Base-by-base conservation (phyloP, 495 filamentous ascomycete species). In the Daldinia caldariorum region DNA sequence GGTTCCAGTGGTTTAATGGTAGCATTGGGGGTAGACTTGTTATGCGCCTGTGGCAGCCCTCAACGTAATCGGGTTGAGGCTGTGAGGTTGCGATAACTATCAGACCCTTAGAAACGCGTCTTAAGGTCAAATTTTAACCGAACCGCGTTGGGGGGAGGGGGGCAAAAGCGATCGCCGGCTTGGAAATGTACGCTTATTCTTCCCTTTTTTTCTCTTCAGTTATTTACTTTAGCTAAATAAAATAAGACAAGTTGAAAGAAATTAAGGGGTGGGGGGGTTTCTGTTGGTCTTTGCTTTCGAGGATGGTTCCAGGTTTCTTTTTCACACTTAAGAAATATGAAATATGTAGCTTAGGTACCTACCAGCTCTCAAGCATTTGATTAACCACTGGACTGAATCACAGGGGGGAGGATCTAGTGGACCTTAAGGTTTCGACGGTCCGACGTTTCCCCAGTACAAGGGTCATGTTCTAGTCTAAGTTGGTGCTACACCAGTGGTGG, bases 371-470 rank as follows among this genome's bases (percentile, higher is more conserved):
- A n/a, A 13, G 60, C 60, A 61, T 61, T 63, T 59, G 59, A 64
- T 67, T 64, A 67, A 67, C 61, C 38, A 45, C 43, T 49, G 57
- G 45, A 47, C 63, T 72, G 39, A 38, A 45, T 37, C 54, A 50
- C 61, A 32, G 61, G 49, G 61, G 61, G 49, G 38, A 58, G 9
- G 6, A n/a, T 72, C 62, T 68, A 64, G 70, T 67, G 70, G 70
- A 58, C 59, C 61, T 51, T 59, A 13, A 57, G 56, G 51, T 38
- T 6, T 55, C 14, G 29, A 43, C 72, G 74, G 72, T 72, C 74
- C 74, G 74, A 74, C 68, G 56, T 76, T 76, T 76, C 66, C 66
- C 72, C 73, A 68, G 59, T 29, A 59, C 63, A 67, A 51, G 65
- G 58, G 51, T n/a, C n/a, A n/a, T n/a, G n/a, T n/a, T n/a, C n/a